Evolutionary conservation across 1,284 basidiomycete species (phyloP), one percentile per base, ranked within the genome.

Genomic region (Neolentinus lepideus): DNA sequence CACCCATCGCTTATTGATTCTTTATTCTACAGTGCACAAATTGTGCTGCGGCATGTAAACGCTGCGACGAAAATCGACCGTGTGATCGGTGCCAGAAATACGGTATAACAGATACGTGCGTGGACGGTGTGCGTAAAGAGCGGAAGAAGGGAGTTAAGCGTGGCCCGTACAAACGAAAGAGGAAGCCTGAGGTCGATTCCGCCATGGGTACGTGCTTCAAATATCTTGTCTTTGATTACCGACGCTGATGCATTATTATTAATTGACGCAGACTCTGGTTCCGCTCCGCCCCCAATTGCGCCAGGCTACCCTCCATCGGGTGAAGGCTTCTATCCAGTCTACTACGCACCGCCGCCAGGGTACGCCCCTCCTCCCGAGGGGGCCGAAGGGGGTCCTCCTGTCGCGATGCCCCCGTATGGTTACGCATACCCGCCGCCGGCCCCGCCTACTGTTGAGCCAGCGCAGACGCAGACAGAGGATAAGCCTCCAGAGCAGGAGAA

Each of bases 141-240:
- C 75, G 90, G 58, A 90, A 90, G 71, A 90, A 90, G 61, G 90
- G 90, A 36, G 79, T 92, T 68, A 93, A 93, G 68, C 83, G 90
- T 31, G 90, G 90, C 0, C 91, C 90, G 0, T 93, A 93, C 72
- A 90, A 90, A 62, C 83, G 86, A 60, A 89, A 89, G 71, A 77
- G 75, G 62, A 84, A 85, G 63, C 59, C 64, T 4, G 54, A 63
- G 4, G 63, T 61, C 29, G 64, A 67, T 56, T 52, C 58, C 58
- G 11, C 56, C 62, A 45, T 62, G 60, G 57, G 57, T 56, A 21
- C 59, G 66, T 64, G 4, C 29, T 22, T 6, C 12, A 21, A 21
- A 50, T 16, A 50, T 50, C 16, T 19, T 16, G 16, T 16, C 12
- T 4, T 50, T 50, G 47, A 4, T 10, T 50, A 8, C 27, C 25